These are phyloP conservation scores for Linderniella brevidens DNA, from an alignment of 257 asterid genomes.

Conservation along the genomic window DNA sequence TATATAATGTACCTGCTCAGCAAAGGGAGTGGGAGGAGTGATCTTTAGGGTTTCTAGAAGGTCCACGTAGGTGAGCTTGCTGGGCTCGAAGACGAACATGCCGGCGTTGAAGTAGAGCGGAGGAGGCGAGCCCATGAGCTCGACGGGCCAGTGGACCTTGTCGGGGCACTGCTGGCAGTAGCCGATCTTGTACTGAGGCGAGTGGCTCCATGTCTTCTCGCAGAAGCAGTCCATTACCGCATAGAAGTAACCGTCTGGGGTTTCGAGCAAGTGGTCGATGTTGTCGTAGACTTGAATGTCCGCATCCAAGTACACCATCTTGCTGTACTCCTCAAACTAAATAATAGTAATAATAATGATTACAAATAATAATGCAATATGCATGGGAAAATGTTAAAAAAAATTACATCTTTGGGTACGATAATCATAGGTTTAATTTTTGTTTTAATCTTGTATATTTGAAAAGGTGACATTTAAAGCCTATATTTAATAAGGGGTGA, in stretches of 20 bases:
- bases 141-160: constrained; percentile 33
- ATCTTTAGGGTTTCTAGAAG: constrained; percentile 23
- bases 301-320: constrained; percentile 49
- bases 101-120: constrained; percentile 44
- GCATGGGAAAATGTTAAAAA: too few species aligned
- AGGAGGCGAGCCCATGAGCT: constrained; percentile 37
- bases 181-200: constrained; percentile 26
- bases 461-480: too few species aligned
- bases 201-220: constrained; percentile 43
- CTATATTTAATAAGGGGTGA: too few species aligned
- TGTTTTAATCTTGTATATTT: too few species aligned
- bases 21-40: constrained; percentile 44
- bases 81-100: constrained; percentile 12
- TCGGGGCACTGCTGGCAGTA: constrained; percentile 53
- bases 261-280: constrained; percentile 39
- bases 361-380: too few species aligned
- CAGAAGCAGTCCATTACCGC: constrained; percentile 56
- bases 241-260: constrained; percentile 34
- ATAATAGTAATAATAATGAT: neutral
- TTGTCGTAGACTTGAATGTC: constrained; percentile 44
- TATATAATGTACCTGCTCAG: too few species aligned
- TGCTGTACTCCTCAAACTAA: constrained; percentile 42
- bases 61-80: constrained; percentile 19
- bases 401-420: too few species aligned
- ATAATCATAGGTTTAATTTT: too few species aligned